These are phyloP conservation scores for Suillus spraguei DNA, from an alignment of 768 basidiomycete species.

Conservation along the genomic window DNA sequence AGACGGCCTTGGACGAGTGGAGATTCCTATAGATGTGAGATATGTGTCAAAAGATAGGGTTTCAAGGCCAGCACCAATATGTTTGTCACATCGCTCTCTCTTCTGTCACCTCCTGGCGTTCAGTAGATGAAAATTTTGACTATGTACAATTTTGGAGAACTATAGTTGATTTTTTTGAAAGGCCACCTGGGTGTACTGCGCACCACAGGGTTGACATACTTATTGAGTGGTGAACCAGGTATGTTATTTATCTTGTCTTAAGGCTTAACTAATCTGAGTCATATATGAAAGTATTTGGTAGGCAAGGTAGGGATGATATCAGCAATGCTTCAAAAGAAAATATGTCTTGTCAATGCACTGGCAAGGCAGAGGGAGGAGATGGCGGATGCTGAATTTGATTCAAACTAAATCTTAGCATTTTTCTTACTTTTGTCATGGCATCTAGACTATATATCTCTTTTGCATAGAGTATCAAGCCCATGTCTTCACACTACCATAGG, in stretches of 20 bases:
- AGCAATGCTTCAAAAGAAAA: background rate
- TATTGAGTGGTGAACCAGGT: background rate
- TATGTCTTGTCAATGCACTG: background rate
- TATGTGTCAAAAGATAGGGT: no score
- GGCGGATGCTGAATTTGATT: background rate
- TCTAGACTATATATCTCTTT: no score
- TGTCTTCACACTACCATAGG: no score
- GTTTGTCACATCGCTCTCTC: background rate
- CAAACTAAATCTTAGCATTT: no score
- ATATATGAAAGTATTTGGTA: background rate
- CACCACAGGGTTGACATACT: background rate
- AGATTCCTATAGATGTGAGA: no score
- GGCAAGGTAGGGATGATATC: background rate
- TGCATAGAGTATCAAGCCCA: no score
- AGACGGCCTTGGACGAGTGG: no score
- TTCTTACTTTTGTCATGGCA: no score
- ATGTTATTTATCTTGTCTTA: background rate
- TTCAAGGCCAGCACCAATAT: no score
- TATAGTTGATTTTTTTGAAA: background rate
- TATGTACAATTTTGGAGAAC: background rate
- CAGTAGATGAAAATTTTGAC: background rate
- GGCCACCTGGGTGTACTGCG: no score
- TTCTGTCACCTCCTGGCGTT: background rate
- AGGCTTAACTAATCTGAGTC: background rate
- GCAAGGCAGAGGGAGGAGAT: background rate